phyloP scores from a whole-genome alignment of 1,284 basidiomycete genomes.

The Cutaneotrichosporon sp. region DNA sequence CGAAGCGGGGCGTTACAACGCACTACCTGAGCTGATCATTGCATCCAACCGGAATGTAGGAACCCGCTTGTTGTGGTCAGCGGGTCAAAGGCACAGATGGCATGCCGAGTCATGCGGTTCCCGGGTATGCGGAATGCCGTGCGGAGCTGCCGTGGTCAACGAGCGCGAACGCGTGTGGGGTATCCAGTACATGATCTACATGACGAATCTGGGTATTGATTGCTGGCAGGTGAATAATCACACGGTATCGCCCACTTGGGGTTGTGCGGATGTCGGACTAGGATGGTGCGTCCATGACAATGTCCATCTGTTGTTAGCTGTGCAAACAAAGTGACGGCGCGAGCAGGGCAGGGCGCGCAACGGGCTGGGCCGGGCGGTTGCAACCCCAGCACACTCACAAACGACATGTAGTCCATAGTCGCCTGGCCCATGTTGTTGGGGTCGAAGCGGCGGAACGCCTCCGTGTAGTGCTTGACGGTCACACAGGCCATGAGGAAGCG shows the following conservation, averaged over 20 bases:
- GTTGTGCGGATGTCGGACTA: background rate
- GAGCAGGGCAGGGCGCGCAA: no score
- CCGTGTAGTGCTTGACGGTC: constrained; percentile 50
- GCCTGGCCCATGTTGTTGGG: constrained; percentile 34
- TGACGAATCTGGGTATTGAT: background rate
- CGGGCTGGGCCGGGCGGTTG: no score
- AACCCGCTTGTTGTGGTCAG: no score
- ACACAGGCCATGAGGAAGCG: constrained; percentile 50
- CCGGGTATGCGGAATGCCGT: no score
- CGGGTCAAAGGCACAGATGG: no score
- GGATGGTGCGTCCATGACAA: constrained; percentile 37
- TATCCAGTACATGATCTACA: background rate
- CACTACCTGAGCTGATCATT: no score
- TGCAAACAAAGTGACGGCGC: no score
- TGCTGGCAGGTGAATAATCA: background rate
- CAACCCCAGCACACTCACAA: constrained; percentile 34
- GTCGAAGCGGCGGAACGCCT: constrained; percentile 46
- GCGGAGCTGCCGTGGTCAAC: no score
- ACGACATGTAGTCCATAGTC: constrained; percentile 45
- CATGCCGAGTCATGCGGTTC: no score
- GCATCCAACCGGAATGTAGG: no score
- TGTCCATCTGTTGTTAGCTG: constrained; percentile 34
- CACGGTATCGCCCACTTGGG: background rate
- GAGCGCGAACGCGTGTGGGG: no score
- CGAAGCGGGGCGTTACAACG: no score